Conservation (phyloP, 176 grass and related monocot genomes). For the Oryza australiensis region DNA sequence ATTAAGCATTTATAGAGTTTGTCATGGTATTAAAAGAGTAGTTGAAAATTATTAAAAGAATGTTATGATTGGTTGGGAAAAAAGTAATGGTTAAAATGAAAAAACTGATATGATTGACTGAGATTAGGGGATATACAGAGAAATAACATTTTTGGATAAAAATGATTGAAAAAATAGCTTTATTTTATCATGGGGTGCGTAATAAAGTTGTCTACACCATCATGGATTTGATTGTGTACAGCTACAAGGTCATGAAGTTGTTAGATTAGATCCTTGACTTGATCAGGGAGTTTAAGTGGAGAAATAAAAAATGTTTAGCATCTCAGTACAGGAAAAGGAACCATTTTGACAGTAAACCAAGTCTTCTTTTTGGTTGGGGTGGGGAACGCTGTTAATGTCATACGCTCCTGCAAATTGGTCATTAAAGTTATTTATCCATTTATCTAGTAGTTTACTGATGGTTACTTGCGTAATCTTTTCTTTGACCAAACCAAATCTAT, state of each 20-base stretch:
- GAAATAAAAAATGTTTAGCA: not conserved
- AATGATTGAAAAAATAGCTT: too few species aligned
- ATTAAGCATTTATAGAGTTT: too few species aligned
- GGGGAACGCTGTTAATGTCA: slow-evolving; percentile 17
- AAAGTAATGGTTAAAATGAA: too few species aligned
- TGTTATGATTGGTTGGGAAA: too few species aligned
- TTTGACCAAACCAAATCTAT: slow-evolving; percentile 16
- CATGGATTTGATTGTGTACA: not conserved
- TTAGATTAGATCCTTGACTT: not conserved
- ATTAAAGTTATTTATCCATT: not conserved
- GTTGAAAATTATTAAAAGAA: too few species aligned
- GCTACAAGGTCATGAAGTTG: not conserved
- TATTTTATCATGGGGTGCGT: too few species aligned
- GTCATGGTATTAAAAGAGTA: too few species aligned
- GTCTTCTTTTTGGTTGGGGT: too few species aligned
- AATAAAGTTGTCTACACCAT: not conserved
- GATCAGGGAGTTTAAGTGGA: not conserved
- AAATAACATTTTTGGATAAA: too few species aligned
- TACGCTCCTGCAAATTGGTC: not conserved
- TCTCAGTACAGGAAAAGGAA: not conserved
- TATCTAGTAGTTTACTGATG: not conserved
- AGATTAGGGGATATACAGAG: too few species aligned
- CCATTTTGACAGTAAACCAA: too few species aligned
- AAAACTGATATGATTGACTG: too few species aligned
- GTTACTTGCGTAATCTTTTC: not conserved